Evolutionary conservation across 106 monocot genomes (phyloP).

Genomic region (Phalaenopsis equestris): DNA sequence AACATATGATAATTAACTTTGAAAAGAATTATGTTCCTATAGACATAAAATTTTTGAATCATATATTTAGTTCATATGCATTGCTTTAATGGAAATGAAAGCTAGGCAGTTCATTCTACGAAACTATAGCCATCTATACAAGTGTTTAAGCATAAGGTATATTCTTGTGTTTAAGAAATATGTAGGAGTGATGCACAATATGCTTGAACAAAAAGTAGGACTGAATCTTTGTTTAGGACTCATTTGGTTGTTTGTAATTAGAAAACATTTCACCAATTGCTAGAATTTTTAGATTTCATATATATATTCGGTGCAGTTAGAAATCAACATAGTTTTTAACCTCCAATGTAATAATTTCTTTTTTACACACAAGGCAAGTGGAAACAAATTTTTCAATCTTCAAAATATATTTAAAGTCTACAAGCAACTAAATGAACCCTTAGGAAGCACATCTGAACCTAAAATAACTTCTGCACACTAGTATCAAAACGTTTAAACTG

Average conservation of each 20-base stretch:
- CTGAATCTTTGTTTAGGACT: background rate
- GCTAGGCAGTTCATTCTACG: too few relatives aligned
- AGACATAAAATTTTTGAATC: background rate
- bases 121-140: too few relatives aligned
- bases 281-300: too few relatives aligned
- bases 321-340: too few relatives aligned
- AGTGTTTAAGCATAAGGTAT: background rate
- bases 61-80: background rate
- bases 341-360: too few relatives aligned
- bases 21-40: background rate
- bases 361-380: too few relatives aligned
- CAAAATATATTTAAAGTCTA: too few relatives aligned
- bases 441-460: background rate
- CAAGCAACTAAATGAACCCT: too few relatives aligned
- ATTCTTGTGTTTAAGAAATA: background rate
- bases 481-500: background rate
- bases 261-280: background rate
- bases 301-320: too few relatives aligned
- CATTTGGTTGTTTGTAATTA: background rate
- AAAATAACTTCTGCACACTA: background rate
- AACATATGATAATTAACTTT: too few relatives aligned
- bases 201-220: background rate
- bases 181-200: background rate
- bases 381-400: too few relatives aligned
- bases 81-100: too few relatives aligned